Evolutionary conservation across 2,329 filamentous ascomycete species (phyloP).

Genomic region (Cercospora sesami): DNA sequence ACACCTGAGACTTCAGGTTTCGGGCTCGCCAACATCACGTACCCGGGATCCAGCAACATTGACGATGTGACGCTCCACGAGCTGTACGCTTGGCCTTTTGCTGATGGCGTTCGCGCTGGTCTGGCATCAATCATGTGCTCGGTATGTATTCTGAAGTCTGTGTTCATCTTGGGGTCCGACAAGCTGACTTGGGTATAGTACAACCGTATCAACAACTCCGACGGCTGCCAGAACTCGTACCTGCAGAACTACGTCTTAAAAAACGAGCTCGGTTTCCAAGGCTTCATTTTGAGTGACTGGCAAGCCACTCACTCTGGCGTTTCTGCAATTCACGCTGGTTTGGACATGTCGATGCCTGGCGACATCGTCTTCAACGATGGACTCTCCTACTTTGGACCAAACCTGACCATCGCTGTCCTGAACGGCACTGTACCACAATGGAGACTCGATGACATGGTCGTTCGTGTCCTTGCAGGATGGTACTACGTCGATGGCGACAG

Average conservation of each 20-base stretch:
- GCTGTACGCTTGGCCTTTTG: slow-evolving; percentile 47
- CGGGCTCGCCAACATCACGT: slow-evolving; percentile 49
- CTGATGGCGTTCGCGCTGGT: slow-evolving; percentile 52
- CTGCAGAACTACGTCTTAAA: slow-evolving; percentile 68
- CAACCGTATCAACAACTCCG: slow-evolving; percentile 48
- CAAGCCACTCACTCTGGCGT: slow-evolving; percentile 36
- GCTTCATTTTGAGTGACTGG: slow-evolving; percentile 53
- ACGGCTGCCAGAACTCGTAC: slow-evolving; percentile 68
- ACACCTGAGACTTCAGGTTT: slow-evolving; percentile 51
- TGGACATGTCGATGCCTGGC: slow-evolving; percentile 39
- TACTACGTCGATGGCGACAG: slow-evolving; percentile 58
- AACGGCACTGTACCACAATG: slow-evolving; percentile 36
- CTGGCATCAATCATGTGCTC: slow-evolving; percentile 57
- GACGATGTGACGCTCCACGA: slow-evolving; percentile 60
- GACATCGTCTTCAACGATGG: slow-evolving; percentile 29
- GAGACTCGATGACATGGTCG: slow-evolving; percentile 39
- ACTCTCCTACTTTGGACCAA: slow-evolving; percentile 53
- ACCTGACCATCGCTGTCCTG: slow-evolving; percentile 34
- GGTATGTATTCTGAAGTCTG: slow-evolving; percentile 45
- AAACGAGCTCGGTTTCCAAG: slow-evolving; percentile 52
- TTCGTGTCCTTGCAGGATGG: slow-evolving; percentile 35
- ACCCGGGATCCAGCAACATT: slow-evolving; percentile 55
- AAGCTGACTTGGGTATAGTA: slow-evolving; percentile 47
- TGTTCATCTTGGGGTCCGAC: no score
- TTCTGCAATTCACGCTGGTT: slow-evolving; percentile 32